Evolutionary conservation across 495 filamentous ascomycete species (phyloP).

Genomic region (Xylaria nigripes): DNA sequence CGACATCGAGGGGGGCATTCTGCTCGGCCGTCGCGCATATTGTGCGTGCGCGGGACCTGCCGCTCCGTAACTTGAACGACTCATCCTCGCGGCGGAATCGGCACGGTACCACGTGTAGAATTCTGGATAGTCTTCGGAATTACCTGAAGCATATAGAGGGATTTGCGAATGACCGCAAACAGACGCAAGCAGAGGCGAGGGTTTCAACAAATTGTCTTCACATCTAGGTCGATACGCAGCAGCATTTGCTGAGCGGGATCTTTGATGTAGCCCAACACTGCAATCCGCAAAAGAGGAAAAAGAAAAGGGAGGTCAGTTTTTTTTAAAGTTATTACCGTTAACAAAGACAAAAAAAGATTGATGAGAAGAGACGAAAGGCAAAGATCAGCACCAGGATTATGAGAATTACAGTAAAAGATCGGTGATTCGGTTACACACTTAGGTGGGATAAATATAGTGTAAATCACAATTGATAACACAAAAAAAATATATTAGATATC

Average conservation of each 20-base stretch:
- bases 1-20: conserved; percentile 18
- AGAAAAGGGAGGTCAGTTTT: conserved; percentile 16
- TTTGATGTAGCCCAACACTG: conserved; percentile 9
- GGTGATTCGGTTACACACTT: background rate
- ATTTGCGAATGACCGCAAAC: background rate
- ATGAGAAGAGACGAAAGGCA: conserved; percentile 13
- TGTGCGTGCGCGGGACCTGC: conserved; percentile 15
- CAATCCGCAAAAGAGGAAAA: conserved; percentile 6
- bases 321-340: background rate
- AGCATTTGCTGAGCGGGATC: conserved; percentile 16
- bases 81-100: conserved; percentile 3
- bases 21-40: conserved; percentile 13
- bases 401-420: conserved; percentile 2
- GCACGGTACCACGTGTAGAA: conserved; percentile 8
- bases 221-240: conserved; percentile 9
- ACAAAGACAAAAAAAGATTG: conserved; percentile 10
- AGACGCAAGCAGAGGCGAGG: background rate
- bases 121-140: conserved; percentile 13
- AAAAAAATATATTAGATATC: too few species aligned
- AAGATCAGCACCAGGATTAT: conserved; percentile 16
- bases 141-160: conserved; percentile 10
- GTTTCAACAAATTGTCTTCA: conserved; percentile 13
- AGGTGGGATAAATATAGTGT: background rate
- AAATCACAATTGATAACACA: too few species aligned
- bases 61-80: conserved; percentile 16